Conservation (phyloP, 2,329 filamentous ascomycete genomes). For the Colletotrichum falcatum region DNA sequence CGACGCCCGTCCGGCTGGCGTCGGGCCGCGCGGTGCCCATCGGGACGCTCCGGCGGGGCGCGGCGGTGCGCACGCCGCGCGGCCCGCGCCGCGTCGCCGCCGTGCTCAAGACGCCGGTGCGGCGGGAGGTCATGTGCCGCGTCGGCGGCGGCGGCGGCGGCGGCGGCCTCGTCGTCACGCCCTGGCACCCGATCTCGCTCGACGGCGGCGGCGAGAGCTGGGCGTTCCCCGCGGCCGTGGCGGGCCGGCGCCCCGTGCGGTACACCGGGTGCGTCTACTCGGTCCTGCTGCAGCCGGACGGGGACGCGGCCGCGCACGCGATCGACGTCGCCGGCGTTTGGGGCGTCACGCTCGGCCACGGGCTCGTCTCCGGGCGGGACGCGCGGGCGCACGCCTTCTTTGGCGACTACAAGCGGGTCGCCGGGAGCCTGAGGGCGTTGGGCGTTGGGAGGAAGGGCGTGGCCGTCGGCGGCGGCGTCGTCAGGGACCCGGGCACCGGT, state of each 20-base stretch:
- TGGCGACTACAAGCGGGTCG: conserved; percentile 61
- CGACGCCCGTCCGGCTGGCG: conserved; percentile 59
- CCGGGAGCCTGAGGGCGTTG: conserved; percentile 51
- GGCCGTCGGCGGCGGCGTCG: conserved; percentile 57
- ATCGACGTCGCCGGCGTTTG: conserved; percentile 60
- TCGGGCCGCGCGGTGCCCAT: conserved; percentile 56
- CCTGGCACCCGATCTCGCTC: conserved; percentile 68
- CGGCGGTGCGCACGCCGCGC: conserved; percentile 61
- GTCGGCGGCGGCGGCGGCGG: conserved; percentile 52
- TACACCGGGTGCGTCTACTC: conserved; percentile 69
- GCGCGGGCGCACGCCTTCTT: conserved; percentile 66
- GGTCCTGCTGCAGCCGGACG: conserved; percentile 63
- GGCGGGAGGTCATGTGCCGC: conserved; percentile 55
- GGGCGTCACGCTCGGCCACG: conserved; percentile 71
- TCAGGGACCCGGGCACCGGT: conserved; percentile 53
- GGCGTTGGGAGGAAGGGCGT: conserved; percentile 54
- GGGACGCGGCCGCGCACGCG: conserved; percentile 60
- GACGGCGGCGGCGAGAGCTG: conserved; percentile 53
- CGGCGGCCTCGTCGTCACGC: conserved; percentile 63
- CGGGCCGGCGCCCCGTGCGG: conserved; percentile 46
- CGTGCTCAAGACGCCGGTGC: conserved; percentile 63
- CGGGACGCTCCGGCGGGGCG: conserved; percentile 57
- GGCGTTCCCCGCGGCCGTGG: conserved; percentile 59
- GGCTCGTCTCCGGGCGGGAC: conserved; percentile 55
- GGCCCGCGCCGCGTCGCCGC: conserved; percentile 62